Evolutionary conservation across 2,329 filamentous ascomycete species (phyloP).

Genomic region (Penicillium sp.): DNA sequence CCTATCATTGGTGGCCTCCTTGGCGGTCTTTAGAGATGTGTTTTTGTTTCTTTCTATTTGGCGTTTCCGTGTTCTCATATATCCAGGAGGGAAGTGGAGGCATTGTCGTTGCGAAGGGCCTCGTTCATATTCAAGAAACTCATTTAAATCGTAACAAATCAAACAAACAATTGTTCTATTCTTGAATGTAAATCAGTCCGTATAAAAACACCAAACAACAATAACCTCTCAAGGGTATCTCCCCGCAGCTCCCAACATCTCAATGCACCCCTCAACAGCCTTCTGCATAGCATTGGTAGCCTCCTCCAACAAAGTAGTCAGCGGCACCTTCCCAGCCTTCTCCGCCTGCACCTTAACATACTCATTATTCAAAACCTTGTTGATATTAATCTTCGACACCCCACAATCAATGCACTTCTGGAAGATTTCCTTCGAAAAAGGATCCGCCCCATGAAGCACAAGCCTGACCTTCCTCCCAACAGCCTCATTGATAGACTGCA

Average conservation of each 20-base stretch:
- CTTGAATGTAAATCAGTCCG: background rate
- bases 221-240: constrained; percentile 28
- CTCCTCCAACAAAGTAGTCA: constrained; percentile 57
- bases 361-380: constrained; percentile 58
- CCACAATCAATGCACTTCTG: constrained; percentile 56
- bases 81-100: constrained; percentile 3
- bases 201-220: background rate
- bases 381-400: constrained; percentile 60
- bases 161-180: background rate
- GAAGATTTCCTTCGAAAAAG: constrained; percentile 57
- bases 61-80: constrained; percentile 8
- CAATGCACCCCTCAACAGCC: constrained; percentile 58
- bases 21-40: constrained; percentile 1
- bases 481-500: constrained; percentile 50
- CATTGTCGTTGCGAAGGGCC: constrained; percentile 3
- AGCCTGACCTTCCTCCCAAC: constrained; percentile 52
- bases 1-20: constrained; percentile 7
- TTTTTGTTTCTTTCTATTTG: background rate
- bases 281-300: constrained; percentile 56
- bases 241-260: constrained; percentile 46
- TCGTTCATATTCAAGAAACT: constrained; percentile 18
- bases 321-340: constrained; percentile 51
- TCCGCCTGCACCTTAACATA: constrained; percentile 50
- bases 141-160: constrained; percentile 13
- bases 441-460: constrained; percentile 61